Conservation (phyloP, 2,329 filamentous ascomycete species). For the Hypoxylon sp. region DNA sequence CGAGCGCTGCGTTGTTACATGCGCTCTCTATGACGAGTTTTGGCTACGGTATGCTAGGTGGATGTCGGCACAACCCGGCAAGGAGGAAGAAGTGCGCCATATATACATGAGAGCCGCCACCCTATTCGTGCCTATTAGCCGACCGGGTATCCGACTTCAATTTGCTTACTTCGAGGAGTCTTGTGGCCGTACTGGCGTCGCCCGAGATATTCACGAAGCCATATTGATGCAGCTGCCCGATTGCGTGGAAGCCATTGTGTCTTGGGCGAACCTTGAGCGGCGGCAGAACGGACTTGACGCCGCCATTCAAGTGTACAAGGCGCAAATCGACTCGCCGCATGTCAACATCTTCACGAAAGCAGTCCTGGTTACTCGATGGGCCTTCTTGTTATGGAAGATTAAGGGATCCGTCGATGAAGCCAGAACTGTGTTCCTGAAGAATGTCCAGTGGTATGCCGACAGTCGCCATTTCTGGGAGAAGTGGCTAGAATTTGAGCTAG, state of each 20-base stretch:
- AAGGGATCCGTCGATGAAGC: conserved; percentile 86
- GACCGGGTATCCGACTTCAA: conserved; percentile 86
- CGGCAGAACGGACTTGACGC: conserved; percentile 87
- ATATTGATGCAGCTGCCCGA: conserved; percentile 83
- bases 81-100: conserved; percentile 90
- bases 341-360: conserved; percentile 87
- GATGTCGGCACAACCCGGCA: conserved; percentile 86
- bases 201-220: conserved; percentile 86
- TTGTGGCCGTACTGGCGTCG: conserved; percentile 80
- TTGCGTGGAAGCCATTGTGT: conserved; percentile 88
- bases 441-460: conserved; percentile 86
- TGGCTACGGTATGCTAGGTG: conserved; percentile 98
- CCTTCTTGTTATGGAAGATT: conserved; percentile 86
- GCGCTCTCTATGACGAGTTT: conserved; percentile 96
- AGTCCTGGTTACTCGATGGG: conserved; percentile 90
- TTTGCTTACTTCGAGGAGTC: conserved; percentile 97
- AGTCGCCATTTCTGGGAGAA: conserved; percentile 91
- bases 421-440: conserved; percentile 84
- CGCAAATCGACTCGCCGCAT: conserved; percentile 80
- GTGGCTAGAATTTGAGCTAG: conserved; percentile 90
- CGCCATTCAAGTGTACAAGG: conserved; percentile 86
- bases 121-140: conserved; percentile 87
- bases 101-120: conserved; percentile 91
- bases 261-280: conserved; percentile 87
- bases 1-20: conserved; percentile 92